These are phyloP conservation scores for Podosphaera fusca DNA, from an alignment of 2,329 filamentous ascomycete genomes.

Conservation along the genomic window DNA sequence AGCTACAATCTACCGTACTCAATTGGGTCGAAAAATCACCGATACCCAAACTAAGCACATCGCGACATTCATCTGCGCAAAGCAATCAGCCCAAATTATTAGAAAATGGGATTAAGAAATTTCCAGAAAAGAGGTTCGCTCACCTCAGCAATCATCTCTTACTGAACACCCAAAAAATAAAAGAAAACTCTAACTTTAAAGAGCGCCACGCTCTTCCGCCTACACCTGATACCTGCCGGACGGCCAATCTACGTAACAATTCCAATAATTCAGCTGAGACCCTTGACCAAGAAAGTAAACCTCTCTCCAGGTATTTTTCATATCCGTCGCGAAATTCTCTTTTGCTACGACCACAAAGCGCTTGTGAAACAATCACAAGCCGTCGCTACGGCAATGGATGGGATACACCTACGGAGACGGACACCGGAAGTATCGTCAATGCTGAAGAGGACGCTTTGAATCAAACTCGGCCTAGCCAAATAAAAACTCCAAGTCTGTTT, in stretches of 20 bases:
- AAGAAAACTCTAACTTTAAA: not conserved
- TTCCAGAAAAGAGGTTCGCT: conserved; percentile 4
- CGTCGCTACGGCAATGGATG: conserved; percentile 16
- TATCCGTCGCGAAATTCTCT: conserved; percentile 10
- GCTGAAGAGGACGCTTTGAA: conserved; percentile 7
- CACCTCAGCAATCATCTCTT: not conserved
- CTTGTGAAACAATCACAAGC: conserved; percentile 15
- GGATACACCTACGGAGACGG: conserved; percentile 14
- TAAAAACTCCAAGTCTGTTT: conserved; percentile 11
- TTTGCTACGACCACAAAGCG: conserved; percentile 11
- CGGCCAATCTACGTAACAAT: conserved; percentile 17
- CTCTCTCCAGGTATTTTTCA: conserved; percentile 7
- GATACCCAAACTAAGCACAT: conserved; percentile 3
- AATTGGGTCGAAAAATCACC: conserved; percentile 15
- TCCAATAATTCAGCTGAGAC: conserved; percentile 29
- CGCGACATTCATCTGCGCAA: conserved; percentile 1
- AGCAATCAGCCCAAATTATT: conserved; percentile 22
- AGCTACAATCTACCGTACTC: conserved; percentile 11
- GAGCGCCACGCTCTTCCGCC: conserved; percentile 13
- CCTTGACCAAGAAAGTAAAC: conserved; percentile 8
- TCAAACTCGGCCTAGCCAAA: conserved; percentile 5
- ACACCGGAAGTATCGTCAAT: conserved; percentile 10
- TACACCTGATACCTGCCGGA: conserved; percentile 17
- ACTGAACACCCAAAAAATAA: conserved; percentile 11
- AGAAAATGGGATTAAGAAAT: conserved; percentile 19